phyloP scores from a whole-genome alignment of 345 rosid genomes.

The Turritis glabra region DNA sequence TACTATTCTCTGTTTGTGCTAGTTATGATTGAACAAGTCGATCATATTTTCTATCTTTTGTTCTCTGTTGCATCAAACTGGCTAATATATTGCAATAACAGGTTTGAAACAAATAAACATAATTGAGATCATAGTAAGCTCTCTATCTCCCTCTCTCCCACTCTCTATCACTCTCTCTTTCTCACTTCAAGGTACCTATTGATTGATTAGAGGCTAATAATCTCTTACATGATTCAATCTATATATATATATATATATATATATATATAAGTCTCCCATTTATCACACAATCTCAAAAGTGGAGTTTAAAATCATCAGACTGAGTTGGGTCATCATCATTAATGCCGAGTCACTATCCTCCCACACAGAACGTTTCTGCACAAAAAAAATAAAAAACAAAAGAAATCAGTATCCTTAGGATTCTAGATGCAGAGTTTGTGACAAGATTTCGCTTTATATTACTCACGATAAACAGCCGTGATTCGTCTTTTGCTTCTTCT shows the following conservation, averaged over 20 bases:
- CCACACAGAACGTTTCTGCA: constrained; percentile 42
- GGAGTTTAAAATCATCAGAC: constrained; percentile 9
- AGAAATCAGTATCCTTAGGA: constrained; percentile 4
- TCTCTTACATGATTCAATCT: constrained; percentile 34
- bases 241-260: constrained; percentile 23
- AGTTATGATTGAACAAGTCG: no score
- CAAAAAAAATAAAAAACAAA: not conserved
- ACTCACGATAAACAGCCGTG: constrained; percentile 83
- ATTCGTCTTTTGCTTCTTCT: constrained; percentile 47
- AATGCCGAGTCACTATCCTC: constrained; percentile 38
- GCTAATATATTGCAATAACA: constrained; percentile 29
- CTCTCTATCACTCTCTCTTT: not conserved
- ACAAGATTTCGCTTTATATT: not conserved
- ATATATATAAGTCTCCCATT: constrained; percentile 16
- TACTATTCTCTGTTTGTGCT: no score
- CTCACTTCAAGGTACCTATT: constrained; percentile 25
- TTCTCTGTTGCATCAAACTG: constrained; percentile 18
- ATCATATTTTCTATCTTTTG: not conserved
- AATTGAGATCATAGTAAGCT: constrained; percentile 20
- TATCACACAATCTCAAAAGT: constrained; percentile 36
- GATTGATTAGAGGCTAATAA: constrained; percentile 33
- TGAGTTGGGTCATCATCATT: constrained; percentile 15
- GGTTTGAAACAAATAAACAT: constrained; percentile 28
- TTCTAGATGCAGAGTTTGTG: constrained; percentile 18
- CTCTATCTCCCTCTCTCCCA: not conserved